Percentiles rank a stretch among this genome's conserved stretches.
Conservation (phyloP, 352 stramenopile genomes). For the Pythium coloratum region DNA sequence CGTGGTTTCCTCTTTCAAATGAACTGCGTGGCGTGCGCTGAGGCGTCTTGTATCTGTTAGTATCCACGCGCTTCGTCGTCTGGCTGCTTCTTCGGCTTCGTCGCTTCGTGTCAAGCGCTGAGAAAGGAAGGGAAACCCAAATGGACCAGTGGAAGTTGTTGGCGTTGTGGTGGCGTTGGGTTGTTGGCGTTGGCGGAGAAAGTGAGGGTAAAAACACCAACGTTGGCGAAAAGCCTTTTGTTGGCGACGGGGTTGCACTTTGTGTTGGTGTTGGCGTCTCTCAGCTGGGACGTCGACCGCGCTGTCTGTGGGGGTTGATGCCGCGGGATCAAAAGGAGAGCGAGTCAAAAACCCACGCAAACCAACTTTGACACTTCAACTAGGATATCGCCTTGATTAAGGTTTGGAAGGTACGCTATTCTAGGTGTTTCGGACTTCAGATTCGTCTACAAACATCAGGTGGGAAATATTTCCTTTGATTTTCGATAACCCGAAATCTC, state of each 20-base stretch:
- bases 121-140: neutral
- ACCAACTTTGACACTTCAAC: slow-evolving; percentile 23
- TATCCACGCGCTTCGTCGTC: neutral
- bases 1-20: slow-evolving; percentile 3
- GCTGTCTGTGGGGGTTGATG: slow-evolving; percentile 14
- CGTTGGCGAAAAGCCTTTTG: neutral
- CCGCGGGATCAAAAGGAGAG: slow-evolving; percentile 9
- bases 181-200: slow-evolving; percentile 9
- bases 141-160: neutral
- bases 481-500: too few relatives aligned
- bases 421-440: neutral
- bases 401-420: neutral
- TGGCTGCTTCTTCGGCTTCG: neutral
- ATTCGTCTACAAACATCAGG: slow-evolving; percentile 1
- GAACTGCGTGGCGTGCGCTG: neutral
- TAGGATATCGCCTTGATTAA: slow-evolving; percentile 18
- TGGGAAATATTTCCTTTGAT: too few relatives aligned
- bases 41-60: neutral
- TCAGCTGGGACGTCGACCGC: neutral
- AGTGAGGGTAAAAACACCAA: slow-evolving; percentile 8
- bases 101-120: neutral
- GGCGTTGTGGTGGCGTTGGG: neutral
- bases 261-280: slow-evolving; percentile 14
- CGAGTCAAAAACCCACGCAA: slow-evolving; percentile 26
- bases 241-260: slow-evolving; percentile 23